Conservation (phyloP, 768 basidiomycete species). For the Amanita polypyramis region DNA sequence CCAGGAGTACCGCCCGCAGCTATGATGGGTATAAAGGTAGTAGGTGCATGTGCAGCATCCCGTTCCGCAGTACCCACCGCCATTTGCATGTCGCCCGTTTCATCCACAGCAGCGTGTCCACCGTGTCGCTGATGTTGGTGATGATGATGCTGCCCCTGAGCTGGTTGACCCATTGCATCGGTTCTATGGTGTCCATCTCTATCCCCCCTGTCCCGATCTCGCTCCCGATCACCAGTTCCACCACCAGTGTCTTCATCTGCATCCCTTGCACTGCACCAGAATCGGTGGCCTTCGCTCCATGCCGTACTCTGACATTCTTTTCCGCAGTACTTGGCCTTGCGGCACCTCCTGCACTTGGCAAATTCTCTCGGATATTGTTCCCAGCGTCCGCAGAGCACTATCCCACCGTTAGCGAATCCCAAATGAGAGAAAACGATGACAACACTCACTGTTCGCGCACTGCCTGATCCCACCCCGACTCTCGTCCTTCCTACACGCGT, state of each 20-base stretch:
- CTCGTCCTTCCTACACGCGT: constrained; percentile 97
- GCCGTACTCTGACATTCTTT: constrained; percentile 96
- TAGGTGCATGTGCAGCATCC: background rate
- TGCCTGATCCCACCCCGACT: constrained; percentile 86
- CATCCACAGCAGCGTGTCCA: background rate
- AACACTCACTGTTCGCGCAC: constrained; percentile 83
- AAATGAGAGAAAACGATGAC: background rate
- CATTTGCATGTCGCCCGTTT: background rate
- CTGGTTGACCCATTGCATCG: background rate
- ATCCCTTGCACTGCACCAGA: constrained; percentile 76
- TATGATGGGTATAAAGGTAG: background rate
- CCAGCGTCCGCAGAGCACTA: constrained; percentile 94
- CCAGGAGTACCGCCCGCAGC: background rate
- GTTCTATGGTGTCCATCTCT: constrained; percentile 1
- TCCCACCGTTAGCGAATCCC: background rate
- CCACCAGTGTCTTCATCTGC: constrained; percentile 29
- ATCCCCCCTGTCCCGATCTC: too few relatives aligned
- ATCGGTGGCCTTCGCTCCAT: constrained; percentile 93
- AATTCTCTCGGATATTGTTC: constrained; percentile 90
- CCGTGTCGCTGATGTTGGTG: background rate
- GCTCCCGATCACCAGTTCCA: constrained; percentile 12
- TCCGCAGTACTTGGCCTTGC: constrained; percentile 98
- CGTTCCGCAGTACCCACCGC: too few relatives aligned
- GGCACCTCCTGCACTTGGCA: constrained; percentile 90
- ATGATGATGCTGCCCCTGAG: background rate